Conservation (phyloP, 495 filamentous ascomycete species). For the Penicillium paradoxum region DNA sequence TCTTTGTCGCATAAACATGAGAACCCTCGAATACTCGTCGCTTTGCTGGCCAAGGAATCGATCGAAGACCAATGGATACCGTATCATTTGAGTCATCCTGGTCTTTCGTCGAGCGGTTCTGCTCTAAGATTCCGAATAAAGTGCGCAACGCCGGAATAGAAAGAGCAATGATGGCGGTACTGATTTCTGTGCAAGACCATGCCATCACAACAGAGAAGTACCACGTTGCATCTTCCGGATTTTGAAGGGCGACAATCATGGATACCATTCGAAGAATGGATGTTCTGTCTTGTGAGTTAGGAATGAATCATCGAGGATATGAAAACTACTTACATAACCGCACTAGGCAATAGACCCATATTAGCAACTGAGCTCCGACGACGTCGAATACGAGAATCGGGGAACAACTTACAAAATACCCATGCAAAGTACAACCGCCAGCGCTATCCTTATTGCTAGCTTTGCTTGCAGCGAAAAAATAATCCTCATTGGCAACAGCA, state of each 20-base stretch:
- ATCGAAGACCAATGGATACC: not conserved
- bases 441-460: slow-evolving; percentile 4
- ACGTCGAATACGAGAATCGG: not conserved
- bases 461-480: slow-evolving; percentile 10
- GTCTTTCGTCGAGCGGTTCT: not conserved
- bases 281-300: slow-evolving; percentile 4
- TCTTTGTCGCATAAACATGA: not conserved
- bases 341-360: not conserved
- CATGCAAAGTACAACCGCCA: slow-evolving; percentile 12
- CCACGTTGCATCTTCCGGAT: slow-evolving; percentile 16
- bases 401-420: slow-evolving; percentile 11
- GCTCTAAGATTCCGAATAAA: slow-evolving; percentile 7
- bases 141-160: slow-evolving; percentile 16
- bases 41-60: not conserved
- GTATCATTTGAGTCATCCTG: not conserved
- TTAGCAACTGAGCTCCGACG: not conserved
- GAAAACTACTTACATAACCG: not conserved
- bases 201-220: slow-evolving; percentile 20
- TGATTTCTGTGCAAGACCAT: slow-evolving; percentile 15
- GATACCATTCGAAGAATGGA: slow-evolving; percentile 17
- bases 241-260: slow-evolving; percentile 12
- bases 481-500: slow-evolving; percentile 13
- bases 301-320: not conserved
- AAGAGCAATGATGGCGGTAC: slow-evolving; percentile 16
- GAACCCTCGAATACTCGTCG: not conserved